These are phyloP conservation scores for Cordyceps cateniannulata DNA, from an alignment of 2,329 filamentous ascomycete genomes.

Conservation along the genomic window DNA sequence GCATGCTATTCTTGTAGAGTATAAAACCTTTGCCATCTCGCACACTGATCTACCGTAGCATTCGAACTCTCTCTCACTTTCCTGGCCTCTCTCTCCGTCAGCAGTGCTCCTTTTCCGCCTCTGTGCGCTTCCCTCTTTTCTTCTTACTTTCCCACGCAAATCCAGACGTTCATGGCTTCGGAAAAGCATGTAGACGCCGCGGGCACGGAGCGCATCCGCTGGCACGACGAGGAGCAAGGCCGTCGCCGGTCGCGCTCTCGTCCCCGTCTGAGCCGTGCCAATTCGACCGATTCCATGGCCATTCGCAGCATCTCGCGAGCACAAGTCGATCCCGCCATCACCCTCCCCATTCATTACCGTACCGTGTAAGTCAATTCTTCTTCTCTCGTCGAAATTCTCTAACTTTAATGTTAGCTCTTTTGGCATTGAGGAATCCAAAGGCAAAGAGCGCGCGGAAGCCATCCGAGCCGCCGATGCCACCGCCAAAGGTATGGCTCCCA, in stretches of 20 bases:
- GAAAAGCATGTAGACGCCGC: conserved; percentile 13
- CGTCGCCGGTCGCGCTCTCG: conserved; percentile 16
- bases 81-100: neutral
- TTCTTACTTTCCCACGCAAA: neutral
- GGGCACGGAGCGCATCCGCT: conserved; percentile 26
- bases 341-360: conserved; percentile 48
- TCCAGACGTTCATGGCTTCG: conserved; percentile 1
- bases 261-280: conserved; percentile 18
- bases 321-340: conserved; percentile 20
- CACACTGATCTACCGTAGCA: neutral
- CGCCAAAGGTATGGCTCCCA: conserved; percentile 40
- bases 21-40: neutral
- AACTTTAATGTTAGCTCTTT: conserved; percentile 34
- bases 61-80: neutral
- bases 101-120: neutral
- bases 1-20: neutral
- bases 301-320: conserved; percentile 31
- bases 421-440: conserved; percentile 49
- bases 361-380: conserved; percentile 36
- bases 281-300: conserved; percentile 33
- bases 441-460: conserved; percentile 33
- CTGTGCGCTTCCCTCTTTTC: neutral
- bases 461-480: conserved; percentile 36
- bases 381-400: neutral
- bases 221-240: conserved; percentile 31